Evolutionary conservation across 306 rosid species (phyloP).

Genomic region (Inga laurina): DNA sequence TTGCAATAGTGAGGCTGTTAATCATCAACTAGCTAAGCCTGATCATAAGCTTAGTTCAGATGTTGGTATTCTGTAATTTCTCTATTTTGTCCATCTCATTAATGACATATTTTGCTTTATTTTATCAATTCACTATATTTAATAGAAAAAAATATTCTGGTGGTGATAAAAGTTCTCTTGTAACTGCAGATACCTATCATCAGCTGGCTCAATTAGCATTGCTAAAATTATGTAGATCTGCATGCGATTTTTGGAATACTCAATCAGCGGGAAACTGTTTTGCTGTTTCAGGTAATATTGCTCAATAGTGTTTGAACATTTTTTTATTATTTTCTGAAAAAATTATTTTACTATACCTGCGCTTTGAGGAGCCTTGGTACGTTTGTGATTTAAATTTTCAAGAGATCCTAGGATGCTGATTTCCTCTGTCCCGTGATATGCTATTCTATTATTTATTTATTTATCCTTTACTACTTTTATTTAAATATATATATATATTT

Average conservation of each 20-base stretch:
- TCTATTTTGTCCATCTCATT: background rate
- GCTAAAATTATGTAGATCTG: background rate
- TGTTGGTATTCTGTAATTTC: background rate
- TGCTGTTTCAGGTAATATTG: background rate
- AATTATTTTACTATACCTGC: background rate
- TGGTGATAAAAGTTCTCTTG: background rate
- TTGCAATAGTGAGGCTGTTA: background rate
- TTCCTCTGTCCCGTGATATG: background rate
- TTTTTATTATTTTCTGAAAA: background rate
- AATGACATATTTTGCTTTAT: background rate
- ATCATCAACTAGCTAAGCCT: background rate
- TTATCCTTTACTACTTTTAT: background rate
- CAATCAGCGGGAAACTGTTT: background rate
- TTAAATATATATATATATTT: background rate
- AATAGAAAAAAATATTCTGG: background rate
- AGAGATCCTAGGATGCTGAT: background rate
- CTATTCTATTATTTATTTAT: background rate
- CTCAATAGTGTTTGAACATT: background rate
- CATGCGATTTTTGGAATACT: background rate
- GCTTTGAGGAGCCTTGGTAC: background rate
- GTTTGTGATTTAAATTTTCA: background rate
- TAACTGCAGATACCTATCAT: background rate
- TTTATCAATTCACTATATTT: background rate
- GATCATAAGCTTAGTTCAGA: background rate
- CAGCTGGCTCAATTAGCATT: background rate